Percentiles rank a stretch among this genome's conserved stretches.
Evolutionary conservation across 1,139 yeast genomes (phyloP).

Genomic region (Pichia sp.): DNA sequence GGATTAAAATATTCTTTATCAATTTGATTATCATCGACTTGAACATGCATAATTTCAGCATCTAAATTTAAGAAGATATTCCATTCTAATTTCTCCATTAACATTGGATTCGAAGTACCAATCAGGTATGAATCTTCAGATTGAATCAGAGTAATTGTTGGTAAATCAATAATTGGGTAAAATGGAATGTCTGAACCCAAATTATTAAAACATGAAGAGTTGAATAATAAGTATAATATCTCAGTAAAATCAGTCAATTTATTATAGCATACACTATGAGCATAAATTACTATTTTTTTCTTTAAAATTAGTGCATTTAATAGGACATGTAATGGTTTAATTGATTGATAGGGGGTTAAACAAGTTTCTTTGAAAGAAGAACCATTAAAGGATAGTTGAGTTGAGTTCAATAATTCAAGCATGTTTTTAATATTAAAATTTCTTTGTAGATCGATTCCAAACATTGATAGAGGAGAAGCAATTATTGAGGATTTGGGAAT

Average conservation of each 20-base stretch:
- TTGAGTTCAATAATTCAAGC: constrained; percentile 3
- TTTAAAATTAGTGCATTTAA: constrained; percentile 48
- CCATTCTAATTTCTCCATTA: constrained; percentile 42
- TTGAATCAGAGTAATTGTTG: constrained; percentile 43
- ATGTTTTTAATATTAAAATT: constrained; percentile 18
- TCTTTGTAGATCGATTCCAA: constrained; percentile 28
- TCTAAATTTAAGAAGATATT: constrained; percentile 49
- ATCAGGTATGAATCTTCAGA: constrained; percentile 42
- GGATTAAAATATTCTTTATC: constrained; percentile 6
- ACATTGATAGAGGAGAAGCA: constrained; percentile 22
- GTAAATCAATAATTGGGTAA: constrained; percentile 49
- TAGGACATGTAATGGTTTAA: constrained; percentile 29
- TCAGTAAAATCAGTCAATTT: constrained; percentile 42
- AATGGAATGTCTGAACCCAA: constrained; percentile 39
- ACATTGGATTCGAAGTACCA: constrained; percentile 52
- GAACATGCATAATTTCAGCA: constrained; percentile 10
- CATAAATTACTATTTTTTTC: constrained; percentile 41
- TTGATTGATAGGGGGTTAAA: constrained; percentile 21
- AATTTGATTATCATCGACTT: constrained; percentile 2
- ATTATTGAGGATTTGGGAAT: constrained; percentile 26
- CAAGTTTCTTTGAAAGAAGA: constrained; percentile 9
- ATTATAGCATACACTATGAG: constrained; percentile 47
- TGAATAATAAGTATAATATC: constrained; percentile 38
- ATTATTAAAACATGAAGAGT: constrained; percentile 27
- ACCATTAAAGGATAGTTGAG: not conserved